Evolutionary conservation across 208 protist genomes (phyloP).

Genomic region (Leishmania martiniquensis): DNA sequence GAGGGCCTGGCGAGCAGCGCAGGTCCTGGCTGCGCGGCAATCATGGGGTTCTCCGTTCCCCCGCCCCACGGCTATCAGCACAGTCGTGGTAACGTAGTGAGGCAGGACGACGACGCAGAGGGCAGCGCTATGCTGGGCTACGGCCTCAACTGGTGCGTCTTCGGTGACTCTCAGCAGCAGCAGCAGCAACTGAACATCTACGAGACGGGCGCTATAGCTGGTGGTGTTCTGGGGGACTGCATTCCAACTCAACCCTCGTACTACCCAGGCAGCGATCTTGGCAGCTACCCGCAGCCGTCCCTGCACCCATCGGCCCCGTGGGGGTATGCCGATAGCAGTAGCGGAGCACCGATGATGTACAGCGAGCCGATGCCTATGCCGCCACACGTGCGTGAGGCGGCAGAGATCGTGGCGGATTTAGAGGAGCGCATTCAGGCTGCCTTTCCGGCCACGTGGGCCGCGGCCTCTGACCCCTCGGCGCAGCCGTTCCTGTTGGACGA

Average conservation of each 20-base stretch:
- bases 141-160: neutral
- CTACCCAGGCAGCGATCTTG: neutral
- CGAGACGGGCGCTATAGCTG: neutral
- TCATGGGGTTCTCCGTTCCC: neutral
- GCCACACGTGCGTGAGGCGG: slow-evolving; percentile 26
- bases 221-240: slow-evolving; percentile 14
- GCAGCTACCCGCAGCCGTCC: neutral
- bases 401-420: slow-evolving; percentile 40
- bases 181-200: neutral
- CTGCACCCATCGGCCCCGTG: neutral
- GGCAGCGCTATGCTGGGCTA: slow-evolving; percentile 1
- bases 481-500: slow-evolving; percentile 15
- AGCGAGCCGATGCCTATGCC: slow-evolving; percentile 7
- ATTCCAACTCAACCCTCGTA: neutral
- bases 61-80: neutral
- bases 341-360: slow-evolving; percentile 1
- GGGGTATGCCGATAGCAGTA: neutral
- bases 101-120: neutral
- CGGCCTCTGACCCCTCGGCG: neutral
- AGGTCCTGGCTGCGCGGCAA: neutral
- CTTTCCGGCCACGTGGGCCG: slow-evolving; percentile 40
- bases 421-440: slow-evolving; percentile 48
- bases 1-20: slow-evolving; percentile 14
- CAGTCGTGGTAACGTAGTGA: neutral
- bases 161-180: neutral